Conservation (phyloP, 768 basidiomycete species). For the Rhodosporidiobolus sp. region DNA sequence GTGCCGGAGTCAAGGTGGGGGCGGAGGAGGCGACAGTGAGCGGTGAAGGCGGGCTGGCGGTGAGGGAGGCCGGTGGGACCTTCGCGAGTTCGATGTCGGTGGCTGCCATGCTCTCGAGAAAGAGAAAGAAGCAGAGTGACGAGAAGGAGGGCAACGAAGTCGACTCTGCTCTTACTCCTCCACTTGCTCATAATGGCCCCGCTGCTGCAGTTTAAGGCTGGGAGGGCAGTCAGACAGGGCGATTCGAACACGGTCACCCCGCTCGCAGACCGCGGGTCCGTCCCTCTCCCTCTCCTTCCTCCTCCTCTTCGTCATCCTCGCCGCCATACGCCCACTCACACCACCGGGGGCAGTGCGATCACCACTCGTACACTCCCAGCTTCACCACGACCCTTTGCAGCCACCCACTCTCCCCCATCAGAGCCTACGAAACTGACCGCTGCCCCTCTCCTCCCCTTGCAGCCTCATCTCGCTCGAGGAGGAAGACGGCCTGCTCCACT, state of each 20-base stretch:
- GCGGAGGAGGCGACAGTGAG: too few relatives aligned
- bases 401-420: too few relatives aligned
- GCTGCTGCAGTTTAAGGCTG: slow-evolving; percentile 38
- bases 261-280: slow-evolving; percentile 32
- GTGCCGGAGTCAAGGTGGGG: too few relatives aligned
- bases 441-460: neutral
- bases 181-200: slow-evolving; percentile 9
- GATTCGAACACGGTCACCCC: slow-evolving; percentile 39
- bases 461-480: slow-evolving; percentile 39
- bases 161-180: neutral
- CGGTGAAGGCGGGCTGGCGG: too few relatives aligned
- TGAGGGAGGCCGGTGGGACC: too few relatives aligned
- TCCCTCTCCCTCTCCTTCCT: neutral
- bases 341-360: too few relatives aligned
- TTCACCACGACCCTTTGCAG: neutral
- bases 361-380: neutral
- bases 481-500: slow-evolving; percentile 43
- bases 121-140: too few relatives aligned
- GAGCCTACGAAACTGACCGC: neutral
- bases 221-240: slow-evolving; percentile 23
- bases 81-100: too few relatives aligned
- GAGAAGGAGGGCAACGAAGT: too few relatives aligned
- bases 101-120: too few relatives aligned
- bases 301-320: neutral
- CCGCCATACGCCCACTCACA: neutral